Evolutionary conservation across 129 eudicot species (phyloP), one percentile per base, ranked within the genome.

Genomic region (Lactuca saligna): DNA sequence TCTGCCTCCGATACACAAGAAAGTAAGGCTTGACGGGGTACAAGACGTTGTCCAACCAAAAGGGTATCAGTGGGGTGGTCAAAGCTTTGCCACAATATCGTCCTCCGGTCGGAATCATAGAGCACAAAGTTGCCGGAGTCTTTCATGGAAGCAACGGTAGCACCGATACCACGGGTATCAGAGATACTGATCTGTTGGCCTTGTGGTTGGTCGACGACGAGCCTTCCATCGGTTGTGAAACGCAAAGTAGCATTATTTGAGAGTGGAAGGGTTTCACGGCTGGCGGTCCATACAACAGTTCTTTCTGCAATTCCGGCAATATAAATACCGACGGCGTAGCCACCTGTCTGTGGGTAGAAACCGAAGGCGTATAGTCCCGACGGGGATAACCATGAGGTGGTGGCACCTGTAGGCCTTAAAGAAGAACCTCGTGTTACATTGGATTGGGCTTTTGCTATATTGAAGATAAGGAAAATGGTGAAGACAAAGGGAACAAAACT

Each of bases 361-460:
- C 88, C 88, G 54, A 84, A 84, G 63, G 88, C 85, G 50, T 39
- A 84, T n/a, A 66, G 53, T 33, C 82, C 70, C 9, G 85, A 84
- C 10, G 81, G 81, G 0, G 86, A 81, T 10, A 49, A 11, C 85
- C 88, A 84, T 17, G 85, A 77, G 4, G 75, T 62, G 65, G 62
- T 82, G 44, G 44, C 35, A 12, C 77, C 66, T 11, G 42, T 63
- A 7, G 81, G 77, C 6, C 51, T 54, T 53, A 77, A 72, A 55
- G 71, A 62, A 32, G 60, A 57, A 51, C 72, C 71, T 54, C 50
- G 4, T 25, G 71, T 77, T 61, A 77, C 39, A 63, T 70, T 77
- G 12, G 77, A 62, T 39, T 73, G 77, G 53, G 53, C 29, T 17
- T 17, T 72, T 72, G 77, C 32, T 61, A 14, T 25, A 35, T 10